Evolutionary conservation across 2,329 filamentous ascomycete genomes (phyloP), one percentile per base, ranked within the genome.

Genomic region (Paramyrothecium roridum): DNA sequence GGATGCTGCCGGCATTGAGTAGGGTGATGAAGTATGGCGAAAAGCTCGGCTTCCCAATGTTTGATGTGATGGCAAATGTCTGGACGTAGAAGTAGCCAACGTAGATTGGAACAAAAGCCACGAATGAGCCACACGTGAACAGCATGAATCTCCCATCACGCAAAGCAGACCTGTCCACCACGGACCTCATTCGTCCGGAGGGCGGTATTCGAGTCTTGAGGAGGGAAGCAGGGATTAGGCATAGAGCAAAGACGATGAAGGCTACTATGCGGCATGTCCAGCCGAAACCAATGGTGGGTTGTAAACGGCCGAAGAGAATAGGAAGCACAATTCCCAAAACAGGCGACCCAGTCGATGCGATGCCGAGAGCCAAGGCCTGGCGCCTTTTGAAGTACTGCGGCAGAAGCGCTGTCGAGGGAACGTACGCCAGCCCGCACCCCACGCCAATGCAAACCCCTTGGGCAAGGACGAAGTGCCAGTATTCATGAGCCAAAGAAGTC

Each of bases 391-490:
- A 76, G 52, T 71, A 76, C 1, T 61, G 57, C 3, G 68, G 61
- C 2, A 75, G 49, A 2, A 75, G 56, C 0, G 73, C 61, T 1
- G 72, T 59, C 11, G 64, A 62, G 0, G 77, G 76, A 1, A 73
- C 54, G 50, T 76, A 79, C 3, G 76, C 49, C 11, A 71, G 61
- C 3, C 78, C 75, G 10, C 65, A 68, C 2, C 79, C 80, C 1
- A 77, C 57, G 6, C 80, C 80, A 23, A 77, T 60, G 50, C 72
- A 75, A 30, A 79, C 58, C 2, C 76, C 76, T 57, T 80, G 78
- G 1, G 75, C 63, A 0, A 81, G 65, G 1, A 81, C 50, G 0
- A 75, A 62, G 57, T 81, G 76, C 70, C 71, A 81, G 64, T 77
- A 80, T 2, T 63, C 56, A 1, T 59, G 67, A n/a, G 61, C 65